phyloP scores from a whole-genome alignment of 805 yeast genomes.

The Suhomyces vadensis region DNA sequence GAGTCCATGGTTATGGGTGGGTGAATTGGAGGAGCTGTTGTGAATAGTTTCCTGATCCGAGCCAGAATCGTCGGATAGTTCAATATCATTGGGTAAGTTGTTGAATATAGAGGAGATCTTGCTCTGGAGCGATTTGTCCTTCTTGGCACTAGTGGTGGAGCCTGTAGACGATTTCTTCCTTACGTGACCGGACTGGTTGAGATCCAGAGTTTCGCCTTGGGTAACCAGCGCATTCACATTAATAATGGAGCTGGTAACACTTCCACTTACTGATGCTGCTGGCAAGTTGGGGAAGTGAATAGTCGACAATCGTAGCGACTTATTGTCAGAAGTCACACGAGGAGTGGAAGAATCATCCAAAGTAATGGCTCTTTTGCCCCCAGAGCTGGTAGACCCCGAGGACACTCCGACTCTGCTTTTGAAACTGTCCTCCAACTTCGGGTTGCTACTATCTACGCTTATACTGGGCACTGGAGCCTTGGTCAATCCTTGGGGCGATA shows the following conservation, averaged over 20 bases:
- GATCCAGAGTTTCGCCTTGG: neutral
- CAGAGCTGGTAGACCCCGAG: neutral
- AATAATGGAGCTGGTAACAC: slow-evolving; percentile 35
- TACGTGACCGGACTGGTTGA: neutral
- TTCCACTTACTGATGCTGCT: slow-evolving; percentile 22
- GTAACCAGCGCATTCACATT: slow-evolving; percentile 33
- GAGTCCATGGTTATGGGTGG: slow-evolving; percentile 4
- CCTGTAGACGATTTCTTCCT: slow-evolving; percentile 7
- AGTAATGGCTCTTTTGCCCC: neutral
- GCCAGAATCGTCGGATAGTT: slow-evolving; percentile 47
- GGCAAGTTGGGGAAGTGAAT: slow-evolving; percentile 21
- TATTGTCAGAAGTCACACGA: slow-evolving; percentile 38
- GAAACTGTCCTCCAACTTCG: slow-evolving; percentile 1
- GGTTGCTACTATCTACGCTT: too few species aligned
- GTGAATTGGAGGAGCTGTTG: slow-evolving; percentile 8
- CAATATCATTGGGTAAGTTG: slow-evolving; percentile 49
- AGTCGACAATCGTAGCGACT: slow-evolving; percentile 32
- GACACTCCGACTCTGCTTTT: neutral
- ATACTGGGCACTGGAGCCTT: too few species aligned
- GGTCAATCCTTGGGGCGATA: neutral
- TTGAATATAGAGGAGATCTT: slow-evolving; percentile 42
- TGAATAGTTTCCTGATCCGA: slow-evolving; percentile 40
- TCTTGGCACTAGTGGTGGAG: neutral
- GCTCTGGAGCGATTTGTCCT: slow-evolving; percentile 25
- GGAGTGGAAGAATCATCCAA: slow-evolving; percentile 16